These are phyloP conservation scores for Silybum marianum DNA, from an alignment of 129 eudicot genomes.

Conservation along the genomic window DNA sequence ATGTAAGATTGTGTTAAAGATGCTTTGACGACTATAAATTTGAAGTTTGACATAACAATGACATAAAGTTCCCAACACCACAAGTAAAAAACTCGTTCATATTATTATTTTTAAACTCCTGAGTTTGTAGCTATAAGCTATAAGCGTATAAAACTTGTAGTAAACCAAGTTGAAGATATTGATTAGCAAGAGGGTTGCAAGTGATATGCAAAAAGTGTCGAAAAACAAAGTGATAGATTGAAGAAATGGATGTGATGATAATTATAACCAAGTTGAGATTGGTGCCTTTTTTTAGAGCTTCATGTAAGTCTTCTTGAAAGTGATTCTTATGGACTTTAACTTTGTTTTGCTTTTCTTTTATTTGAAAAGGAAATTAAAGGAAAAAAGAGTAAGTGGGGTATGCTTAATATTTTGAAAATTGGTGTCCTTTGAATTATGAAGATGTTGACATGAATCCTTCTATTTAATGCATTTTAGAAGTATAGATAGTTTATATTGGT, in stretches of 20 bases:
- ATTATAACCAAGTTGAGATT: neutral
- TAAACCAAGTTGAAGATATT: constrained; percentile 2
- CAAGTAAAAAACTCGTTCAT: no score
- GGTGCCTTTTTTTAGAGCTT: constrained; percentile 12
- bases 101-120: neutral
- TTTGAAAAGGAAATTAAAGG: neutral
- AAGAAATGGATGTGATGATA: constrained; percentile 6
- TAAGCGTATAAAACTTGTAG: neutral
- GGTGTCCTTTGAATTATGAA: neutral
- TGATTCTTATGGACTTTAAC: neutral
- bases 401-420: neutral
- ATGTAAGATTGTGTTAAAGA: no score
- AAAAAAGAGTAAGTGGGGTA: neutral
- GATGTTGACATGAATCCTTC: neutral
- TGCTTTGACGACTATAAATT: no score
- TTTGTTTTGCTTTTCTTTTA: neutral
- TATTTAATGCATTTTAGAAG: neutral
- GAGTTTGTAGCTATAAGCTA: neutral
- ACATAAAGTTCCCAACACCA: no score
- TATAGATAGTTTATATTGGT: neutral
- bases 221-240: neutral
- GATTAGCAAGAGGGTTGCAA: constrained; percentile 2
- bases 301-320: neutral
- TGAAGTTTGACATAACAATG: no score
- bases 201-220: neutral